phyloP scores from a whole-genome alignment of 2,329 filamentous ascomycete species.

The Pleochaeta shiraiana region DNA sequence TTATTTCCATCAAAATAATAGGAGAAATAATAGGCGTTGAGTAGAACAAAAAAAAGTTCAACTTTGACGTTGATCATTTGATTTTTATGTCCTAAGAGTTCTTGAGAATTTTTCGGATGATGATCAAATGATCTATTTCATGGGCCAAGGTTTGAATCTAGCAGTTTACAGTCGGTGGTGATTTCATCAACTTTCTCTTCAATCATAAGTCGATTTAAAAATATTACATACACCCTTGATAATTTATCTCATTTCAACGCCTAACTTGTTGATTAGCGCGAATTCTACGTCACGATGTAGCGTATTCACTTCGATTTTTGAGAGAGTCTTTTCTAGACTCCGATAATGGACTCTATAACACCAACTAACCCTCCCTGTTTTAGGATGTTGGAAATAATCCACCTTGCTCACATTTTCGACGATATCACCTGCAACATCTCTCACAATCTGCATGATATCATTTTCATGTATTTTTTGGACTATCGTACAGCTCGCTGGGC shows the following conservation, averaged over 20 bases:
- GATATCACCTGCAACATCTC: conserved; percentile 57
- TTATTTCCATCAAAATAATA: no score
- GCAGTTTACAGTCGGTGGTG: no score
- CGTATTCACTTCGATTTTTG: conserved; percentile 55
- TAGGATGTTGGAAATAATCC: conserved; percentile 77
- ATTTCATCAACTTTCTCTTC: background rate
- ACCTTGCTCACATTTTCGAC: conserved; percentile 74
- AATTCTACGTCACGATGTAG: conserved; percentile 47
- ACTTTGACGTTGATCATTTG: no score
- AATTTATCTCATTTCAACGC: conserved; percentile 48
- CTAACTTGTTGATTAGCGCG: conserved; percentile 45
- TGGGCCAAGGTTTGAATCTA: no score
- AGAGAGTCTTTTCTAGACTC: conserved; percentile 77
- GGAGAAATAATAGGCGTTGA: no score
- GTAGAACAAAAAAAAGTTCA: no score
- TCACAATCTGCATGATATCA: conserved; percentile 90
- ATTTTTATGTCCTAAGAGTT: no score
- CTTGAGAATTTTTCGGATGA: no score
- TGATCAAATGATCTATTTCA: no score
- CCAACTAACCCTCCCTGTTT: conserved; percentile 60
- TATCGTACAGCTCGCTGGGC: conserved; percentile 26
- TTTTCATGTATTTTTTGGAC: conserved; percentile 60
- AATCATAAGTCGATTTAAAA: background rate
- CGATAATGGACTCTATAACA: conserved; percentile 91
- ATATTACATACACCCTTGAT: no score